Evolutionary conservation across 2,329 filamentous ascomycete species (phyloP).

Genomic region (Neofusicoccum parvum): DNA sequence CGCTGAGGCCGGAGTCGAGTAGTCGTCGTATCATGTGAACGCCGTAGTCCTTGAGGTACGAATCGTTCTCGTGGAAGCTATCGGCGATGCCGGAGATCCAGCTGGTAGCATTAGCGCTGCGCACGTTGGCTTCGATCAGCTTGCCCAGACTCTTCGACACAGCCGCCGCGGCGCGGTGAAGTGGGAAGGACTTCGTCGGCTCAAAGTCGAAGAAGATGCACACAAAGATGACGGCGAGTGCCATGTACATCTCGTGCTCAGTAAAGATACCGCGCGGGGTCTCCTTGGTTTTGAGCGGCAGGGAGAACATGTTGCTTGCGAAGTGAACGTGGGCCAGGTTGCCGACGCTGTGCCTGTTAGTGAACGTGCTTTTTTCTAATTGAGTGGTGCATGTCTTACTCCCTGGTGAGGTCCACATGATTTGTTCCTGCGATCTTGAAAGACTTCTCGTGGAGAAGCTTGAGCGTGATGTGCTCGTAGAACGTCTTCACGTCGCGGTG

Average conservation of each 20-base stretch:
- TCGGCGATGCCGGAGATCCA: conserved; percentile 57
- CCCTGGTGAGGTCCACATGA: conserved; percentile 66
- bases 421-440: conserved; percentile 61
- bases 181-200: conserved; percentile 65
- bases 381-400: conserved; percentile 38
- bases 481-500: conserved; percentile 65
- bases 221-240: conserved; percentile 66
- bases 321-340: conserved; percentile 60
- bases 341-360: conserved; percentile 39
- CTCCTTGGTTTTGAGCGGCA: conserved; percentile 58
- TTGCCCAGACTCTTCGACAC: conserved; percentile 62
- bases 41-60: conserved; percentile 63
- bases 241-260: conserved; percentile 60
- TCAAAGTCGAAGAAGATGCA: conserved; percentile 69
- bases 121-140: conserved; percentile 66
- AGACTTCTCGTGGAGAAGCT: conserved; percentile 64
- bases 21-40: conserved; percentile 66
- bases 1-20: conserved; percentile 62
- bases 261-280: conserved; percentile 56
- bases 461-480: conserved; percentile 63
- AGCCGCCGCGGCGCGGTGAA: conserved; percentile 60
- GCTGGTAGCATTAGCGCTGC: conserved; percentile 58
- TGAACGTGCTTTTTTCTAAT: neutral
- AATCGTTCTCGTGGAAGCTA: conserved; percentile 51
- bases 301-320: conserved; percentile 56